Conservation (phyloP, 2,329 filamentous ascomycete species). For the Arthrinium puccinioides region DNA sequence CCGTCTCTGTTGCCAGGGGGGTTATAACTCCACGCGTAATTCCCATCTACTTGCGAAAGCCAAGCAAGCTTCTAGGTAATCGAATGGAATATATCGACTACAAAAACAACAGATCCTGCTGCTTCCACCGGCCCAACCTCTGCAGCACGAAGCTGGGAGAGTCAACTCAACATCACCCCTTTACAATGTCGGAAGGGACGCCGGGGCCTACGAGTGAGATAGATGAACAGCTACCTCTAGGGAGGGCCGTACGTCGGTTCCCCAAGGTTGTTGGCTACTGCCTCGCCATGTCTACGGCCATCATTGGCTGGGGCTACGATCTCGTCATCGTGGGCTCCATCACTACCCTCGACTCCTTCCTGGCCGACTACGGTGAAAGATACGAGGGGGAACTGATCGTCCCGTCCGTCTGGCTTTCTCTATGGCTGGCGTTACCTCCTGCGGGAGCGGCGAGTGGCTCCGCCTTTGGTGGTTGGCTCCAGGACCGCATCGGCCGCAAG, state of each 20-base stretch:
- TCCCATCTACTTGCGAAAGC: no score
- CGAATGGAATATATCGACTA: no score
- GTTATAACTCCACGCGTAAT: no score
- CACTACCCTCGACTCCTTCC: slow-evolving; percentile 3
- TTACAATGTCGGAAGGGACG: no score
- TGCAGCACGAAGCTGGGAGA: no score
- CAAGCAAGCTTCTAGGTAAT: no score
- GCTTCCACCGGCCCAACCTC: no score
- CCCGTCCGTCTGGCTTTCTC: slow-evolving; percentile 34
- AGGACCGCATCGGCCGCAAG: slow-evolving; percentile 31
- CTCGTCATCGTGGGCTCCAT: slow-evolving; percentile 6
- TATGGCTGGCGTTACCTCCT: slow-evolving; percentile 33
- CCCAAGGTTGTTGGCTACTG: slow-evolving; percentile 6
- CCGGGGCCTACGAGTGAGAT: neutral
- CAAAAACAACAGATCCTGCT: no score
- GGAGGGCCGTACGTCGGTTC: slow-evolving; percentile 1
- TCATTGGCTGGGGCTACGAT: slow-evolving; percentile 7
- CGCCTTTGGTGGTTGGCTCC: slow-evolving; percentile 27
- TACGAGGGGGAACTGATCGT: slow-evolving; percentile 25
- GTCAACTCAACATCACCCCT: no score
- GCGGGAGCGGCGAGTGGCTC: slow-evolving; percentile 31
- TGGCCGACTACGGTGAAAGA: slow-evolving; percentile 24
- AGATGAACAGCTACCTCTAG: slow-evolving; percentile 1
- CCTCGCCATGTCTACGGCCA: slow-evolving; percentile 4
- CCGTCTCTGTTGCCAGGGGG: no score